phyloP scores from a whole-genome alignment of 176 grass and related monocot genomes.

The Echinochloa phyllopogon region DNA sequence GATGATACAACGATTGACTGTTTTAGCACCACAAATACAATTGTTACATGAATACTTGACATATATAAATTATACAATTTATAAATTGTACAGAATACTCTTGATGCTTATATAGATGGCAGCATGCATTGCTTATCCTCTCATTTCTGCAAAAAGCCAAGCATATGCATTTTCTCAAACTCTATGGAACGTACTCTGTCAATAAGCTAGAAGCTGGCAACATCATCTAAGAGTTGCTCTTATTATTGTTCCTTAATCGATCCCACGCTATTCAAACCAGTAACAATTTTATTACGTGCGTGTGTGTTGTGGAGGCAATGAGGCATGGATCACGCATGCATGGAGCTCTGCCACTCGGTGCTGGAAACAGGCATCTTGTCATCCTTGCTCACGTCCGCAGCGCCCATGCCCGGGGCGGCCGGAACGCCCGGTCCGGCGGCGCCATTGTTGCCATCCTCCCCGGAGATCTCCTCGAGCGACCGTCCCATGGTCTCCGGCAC shows the following conservation, averaged over 20 bases:
- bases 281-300: not conserved
- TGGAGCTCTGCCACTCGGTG: slow-evolving; percentile 33
- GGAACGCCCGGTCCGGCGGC: not conserved
- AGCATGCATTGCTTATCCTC: not conserved
- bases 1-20: not conserved
- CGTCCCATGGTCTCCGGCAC: slow-evolving; percentile 49
- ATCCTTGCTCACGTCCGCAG: not conserved
- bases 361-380: slow-evolving; percentile 24
- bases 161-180: not conserved
- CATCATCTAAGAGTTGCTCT: not conserved
- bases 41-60: not conserved
- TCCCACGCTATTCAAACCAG: not conserved
- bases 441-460: slow-evolving; percentile 40
- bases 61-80: not conserved
- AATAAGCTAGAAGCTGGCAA: slow-evolving; percentile 7
- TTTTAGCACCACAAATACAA: not conserved
- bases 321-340: not conserved
- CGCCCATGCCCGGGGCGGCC: not conserved
- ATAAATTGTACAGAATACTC: not conserved
- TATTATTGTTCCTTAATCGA: slow-evolving; percentile 29
- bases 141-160: not conserved
- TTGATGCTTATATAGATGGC: not conserved
- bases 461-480: slow-evolving; percentile 59
- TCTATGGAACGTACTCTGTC: not conserved
- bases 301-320: not conserved